Conservation (phyloP, 805 yeast species). For the Starmerella apicola region DNA sequence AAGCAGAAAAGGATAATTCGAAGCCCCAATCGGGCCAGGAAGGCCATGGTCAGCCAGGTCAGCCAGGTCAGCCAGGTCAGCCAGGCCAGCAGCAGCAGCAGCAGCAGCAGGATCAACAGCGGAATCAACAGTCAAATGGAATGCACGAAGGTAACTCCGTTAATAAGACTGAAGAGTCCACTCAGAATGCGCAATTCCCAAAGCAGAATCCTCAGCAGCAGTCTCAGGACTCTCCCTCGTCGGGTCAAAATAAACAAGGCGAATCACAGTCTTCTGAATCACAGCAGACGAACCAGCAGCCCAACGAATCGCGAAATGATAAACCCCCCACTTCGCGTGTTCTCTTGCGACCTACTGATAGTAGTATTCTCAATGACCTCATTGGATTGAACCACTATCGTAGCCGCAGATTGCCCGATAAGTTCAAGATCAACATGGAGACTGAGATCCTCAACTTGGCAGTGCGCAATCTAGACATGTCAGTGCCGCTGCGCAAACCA, state of each 20-base stretch:
- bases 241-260: neutral
- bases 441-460: slow-evolving; percentile 74
- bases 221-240: neutral
- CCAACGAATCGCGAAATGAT: neutral
- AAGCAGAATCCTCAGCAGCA: neutral
- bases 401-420: slow-evolving; percentile 56
- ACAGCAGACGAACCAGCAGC: neutral
- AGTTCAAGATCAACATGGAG: slow-evolving; percentile 68
- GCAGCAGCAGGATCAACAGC: neutral
- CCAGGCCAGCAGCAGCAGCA: neutral
- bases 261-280: neutral
- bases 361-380: slow-evolving; percentile 74
- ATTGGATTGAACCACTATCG: slow-evolving; percentile 64
- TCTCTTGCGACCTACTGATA: slow-evolving; percentile 63
- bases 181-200: neutral
- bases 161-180: neutral
- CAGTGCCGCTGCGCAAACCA: slow-evolving; percentile 40
- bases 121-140: too few relatives aligned
- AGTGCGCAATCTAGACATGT: slow-evolving; percentile 60
- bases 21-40: neutral
- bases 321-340: slow-evolving; percentile 69
- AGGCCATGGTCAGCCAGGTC: neutral
- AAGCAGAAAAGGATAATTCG: neutral
- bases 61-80: too few relatives aligned
- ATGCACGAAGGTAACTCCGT: neutral